These are phyloP conservation scores for Russula sp. DNA, from an alignment of 768 basidiomycete genomes.

Conservation along the genomic window DNA sequence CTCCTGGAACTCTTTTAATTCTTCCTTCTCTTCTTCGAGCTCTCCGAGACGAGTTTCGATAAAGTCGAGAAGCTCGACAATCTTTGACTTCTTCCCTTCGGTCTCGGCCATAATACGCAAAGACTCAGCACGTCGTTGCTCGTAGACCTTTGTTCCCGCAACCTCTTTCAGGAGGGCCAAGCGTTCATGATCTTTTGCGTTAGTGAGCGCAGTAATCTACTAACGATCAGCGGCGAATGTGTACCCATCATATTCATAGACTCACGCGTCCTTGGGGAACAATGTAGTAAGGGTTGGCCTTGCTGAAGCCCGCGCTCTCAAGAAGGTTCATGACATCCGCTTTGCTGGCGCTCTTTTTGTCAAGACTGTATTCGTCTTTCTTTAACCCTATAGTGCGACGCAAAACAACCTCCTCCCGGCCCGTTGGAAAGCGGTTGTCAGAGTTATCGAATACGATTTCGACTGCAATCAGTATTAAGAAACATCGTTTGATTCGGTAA, in stretches of 20 bases:
- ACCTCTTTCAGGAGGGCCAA: conserved; percentile 95
- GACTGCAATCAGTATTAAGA: conserved; percentile 37
- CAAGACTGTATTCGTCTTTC: conserved; percentile 97
- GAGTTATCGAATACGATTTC: conserved; percentile 96
- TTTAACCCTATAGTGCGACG: conserved; percentile 94
- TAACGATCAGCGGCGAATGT: not conserved
- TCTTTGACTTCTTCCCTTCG: conserved; percentile 86
- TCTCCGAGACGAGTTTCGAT: conserved; percentile 87
- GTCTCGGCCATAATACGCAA: conserved; percentile 97
- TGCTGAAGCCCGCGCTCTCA: conserved; percentile 95
- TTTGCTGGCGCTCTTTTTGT: conserved; percentile 92
- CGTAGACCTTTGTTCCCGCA: conserved; percentile 96
- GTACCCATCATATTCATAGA: conserved; percentile 18
- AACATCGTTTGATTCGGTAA: not conserved
- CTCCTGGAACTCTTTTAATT: conserved; percentile 92
- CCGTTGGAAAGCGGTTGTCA: conserved; percentile 91
- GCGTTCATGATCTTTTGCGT: conserved; percentile 93
- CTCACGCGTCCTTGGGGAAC: conserved; percentile 94
- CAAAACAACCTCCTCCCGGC: conserved; percentile 78
- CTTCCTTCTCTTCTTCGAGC: conserved; percentile 97
- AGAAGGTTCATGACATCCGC: conserved; percentile 97
- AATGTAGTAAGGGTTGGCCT: conserved; percentile 98
- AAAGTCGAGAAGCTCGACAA: conserved; percentile 81
- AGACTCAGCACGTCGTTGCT: conserved; percentile 87
- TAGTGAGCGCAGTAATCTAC: conserved; percentile 95